Base-by-base conservation (phyloP, 345 rosid genomes). In the Diplotaxis tenuifolia region DNA sequence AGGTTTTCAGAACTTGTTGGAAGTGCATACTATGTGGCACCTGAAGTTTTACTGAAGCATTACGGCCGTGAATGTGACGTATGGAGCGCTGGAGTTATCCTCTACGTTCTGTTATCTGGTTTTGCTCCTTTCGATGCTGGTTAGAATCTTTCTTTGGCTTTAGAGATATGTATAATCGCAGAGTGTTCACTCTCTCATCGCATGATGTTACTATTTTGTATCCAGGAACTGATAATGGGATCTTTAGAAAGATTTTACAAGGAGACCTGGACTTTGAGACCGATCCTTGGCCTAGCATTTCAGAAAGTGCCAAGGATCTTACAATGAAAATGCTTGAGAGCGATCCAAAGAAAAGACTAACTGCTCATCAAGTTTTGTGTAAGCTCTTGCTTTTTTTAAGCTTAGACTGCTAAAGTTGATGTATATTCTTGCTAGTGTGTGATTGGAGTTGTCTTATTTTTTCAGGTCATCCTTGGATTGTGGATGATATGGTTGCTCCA, bases 121-220 rank as follows among this genome's bases (percentile, higher is more conserved):
- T 90, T 82, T 49, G 92, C 96, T n/a, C 96, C 96, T 10, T 89
- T 89, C 71, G 87, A 89, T 89, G 96, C 90, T 69, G 96, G 96
- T 89, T 15, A 29, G 18, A 60, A 60, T 49, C 52, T 15, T 14
- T 58, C 53, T 16, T 29, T 66, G 18, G 20, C 65, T 9, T 40
- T 18, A 14, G 18, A 12, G 29, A 12, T 62, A 50, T n/a, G 34
- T 56, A 14, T 15, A 18, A 57, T 52, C 52, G 15, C 27, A 21
- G 25, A 7, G 45, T 50, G n/a, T 34, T 34, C 11, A 59, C 52
- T 47, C 18, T 71, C 65, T 57, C 47, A 40, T 15, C 19, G n/a
- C 54, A 60, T 68, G 57, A n/a, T 65, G 53, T 82, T 10, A n/a
- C 5, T 31, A n/a, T 73, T 3, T 69, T 23, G 53, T 61, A 42